phyloP scores from a whole-genome alignment of 495 filamentous ascomycete genomes.

The Polyplosphaeria fusca region DNA sequence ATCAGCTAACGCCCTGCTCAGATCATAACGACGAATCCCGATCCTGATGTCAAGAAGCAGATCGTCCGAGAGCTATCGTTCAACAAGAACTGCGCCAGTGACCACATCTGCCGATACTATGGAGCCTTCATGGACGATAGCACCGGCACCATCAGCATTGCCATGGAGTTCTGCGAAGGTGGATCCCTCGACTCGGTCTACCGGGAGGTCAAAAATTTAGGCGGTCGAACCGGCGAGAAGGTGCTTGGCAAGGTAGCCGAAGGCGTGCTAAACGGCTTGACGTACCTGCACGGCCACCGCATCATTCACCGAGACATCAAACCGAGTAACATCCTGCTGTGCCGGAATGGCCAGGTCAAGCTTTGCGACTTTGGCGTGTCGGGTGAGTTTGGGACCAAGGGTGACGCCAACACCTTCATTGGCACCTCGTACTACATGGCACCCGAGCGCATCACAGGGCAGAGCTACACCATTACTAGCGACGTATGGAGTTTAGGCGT shows the following conservation, averaged over 20 bases:
- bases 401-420: conserved; percentile 98
- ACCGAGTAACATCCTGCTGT: conserved; percentile 93
- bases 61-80: conserved; percentile 93
- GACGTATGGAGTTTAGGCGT: conserved; percentile 98
- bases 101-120: conserved; percentile 95
- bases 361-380: conserved; percentile 97
- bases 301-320: conserved; percentile 99
- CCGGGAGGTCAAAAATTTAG: conserved; percentile 91
- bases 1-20: conserved; percentile 40
- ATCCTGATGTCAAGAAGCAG: conserved; percentile 96
- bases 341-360: conserved; percentile 89
- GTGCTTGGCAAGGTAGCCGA: conserved; percentile 97
- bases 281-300: conserved; percentile 92
- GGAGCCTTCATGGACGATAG: conserved; percentile 92
- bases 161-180: conserved; percentile 98
- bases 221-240: conserved; percentile 93
- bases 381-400: conserved; percentile 96
- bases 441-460: conserved; percentile 93
- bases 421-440: conserved; percentile 99
- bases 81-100: conserved; percentile 93
- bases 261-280: conserved; percentile 88
- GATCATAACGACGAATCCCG: conserved; percentile 97
- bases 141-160: conserved; percentile 92
- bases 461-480: conserved; percentile 96
- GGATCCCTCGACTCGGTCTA: conserved; percentile 94